A percentile compares a stretch with the other conserved stretches of the same genome.
Evolutionary conservation across 805 yeast species (phyloP).

Genomic region (Zygotorulaspora chibaensis): DNA sequence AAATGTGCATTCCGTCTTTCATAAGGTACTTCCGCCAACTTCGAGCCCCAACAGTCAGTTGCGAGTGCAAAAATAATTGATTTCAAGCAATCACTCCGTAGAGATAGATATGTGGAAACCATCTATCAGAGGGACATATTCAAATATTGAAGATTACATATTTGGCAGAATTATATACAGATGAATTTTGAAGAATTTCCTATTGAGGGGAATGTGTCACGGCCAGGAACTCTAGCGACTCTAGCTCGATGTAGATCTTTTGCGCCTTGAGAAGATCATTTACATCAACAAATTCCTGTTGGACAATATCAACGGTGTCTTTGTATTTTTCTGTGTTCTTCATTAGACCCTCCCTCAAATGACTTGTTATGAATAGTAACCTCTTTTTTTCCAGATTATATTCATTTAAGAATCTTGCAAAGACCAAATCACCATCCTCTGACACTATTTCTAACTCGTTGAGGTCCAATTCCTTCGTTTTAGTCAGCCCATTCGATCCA

Average conservation of each 20-base stretch:
- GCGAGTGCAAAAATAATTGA: no score
- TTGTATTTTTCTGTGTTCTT: conserved; percentile 51
- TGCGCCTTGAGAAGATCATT: conserved; percentile 79
- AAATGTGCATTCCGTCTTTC: no score
- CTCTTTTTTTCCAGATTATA: conserved; percentile 46
- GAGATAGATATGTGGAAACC: no score
- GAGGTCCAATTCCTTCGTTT: conserved; percentile 20
- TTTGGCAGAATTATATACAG: conserved; percentile 5
- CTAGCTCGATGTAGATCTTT: conserved; percentile 65
- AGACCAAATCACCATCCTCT: conserved; percentile 39
- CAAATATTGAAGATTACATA: not conserved
- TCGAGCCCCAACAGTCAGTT: no score
- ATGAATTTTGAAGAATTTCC: not conserved
- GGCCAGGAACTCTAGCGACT: conserved; percentile 63
- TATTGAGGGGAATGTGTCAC: conserved; percentile 19
- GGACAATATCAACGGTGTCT: conserved; percentile 56
- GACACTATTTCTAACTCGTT: conserved; percentile 29
- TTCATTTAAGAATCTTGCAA: conserved; percentile 44
- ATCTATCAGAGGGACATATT: no score
- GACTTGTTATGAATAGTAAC: conserved; percentile 65
- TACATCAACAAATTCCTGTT: conserved; percentile 75
- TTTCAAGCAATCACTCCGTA: no score
- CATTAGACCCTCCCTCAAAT: conserved; percentile 55
- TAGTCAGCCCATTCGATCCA: conserved; percentile 30
- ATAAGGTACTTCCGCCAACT: no score